These are phyloP conservation scores for Rhizoclosmatium globosum DNA, from an alignment of 192 early-diverging fungal genomes.

Conservation along the genomic window DNA sequence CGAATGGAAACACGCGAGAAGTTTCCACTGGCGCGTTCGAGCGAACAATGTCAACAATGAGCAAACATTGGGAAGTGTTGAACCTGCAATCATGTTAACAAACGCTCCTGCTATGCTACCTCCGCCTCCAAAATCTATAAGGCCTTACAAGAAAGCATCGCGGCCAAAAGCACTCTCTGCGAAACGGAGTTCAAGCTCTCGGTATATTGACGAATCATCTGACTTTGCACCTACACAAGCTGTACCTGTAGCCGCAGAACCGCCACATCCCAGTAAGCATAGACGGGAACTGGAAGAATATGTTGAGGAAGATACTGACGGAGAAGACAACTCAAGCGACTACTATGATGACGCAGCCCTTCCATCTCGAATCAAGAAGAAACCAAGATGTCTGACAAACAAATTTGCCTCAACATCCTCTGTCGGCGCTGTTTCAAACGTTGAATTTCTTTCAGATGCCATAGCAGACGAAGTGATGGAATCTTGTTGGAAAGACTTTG, in stretches of 20 bases:
- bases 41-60: background rate
- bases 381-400: background rate
- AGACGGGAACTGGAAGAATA: background rate
- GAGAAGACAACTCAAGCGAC: conserved; percentile 8
- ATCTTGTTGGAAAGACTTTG: conserved; percentile 24
- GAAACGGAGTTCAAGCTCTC: background rate
- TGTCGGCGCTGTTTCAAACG: background rate
- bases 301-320: background rate
- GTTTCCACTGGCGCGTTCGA: conserved; percentile 13
- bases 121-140: background rate
- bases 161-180: background rate
- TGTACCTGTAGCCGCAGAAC: conserved; percentile 22
- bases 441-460: background rate
- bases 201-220: background rate
- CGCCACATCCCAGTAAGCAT: background rate
- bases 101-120: background rate
- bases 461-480: conserved; percentile 5
- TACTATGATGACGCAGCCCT: background rate
- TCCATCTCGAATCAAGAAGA: background rate
- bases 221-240: background rate
- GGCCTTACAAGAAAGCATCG: background rate
- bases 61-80: too few species aligned
- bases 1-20: conserved; percentile 26
- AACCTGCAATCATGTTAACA: conserved; percentile 2
- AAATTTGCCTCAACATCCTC: background rate